phyloP scores from a whole-genome alignment of 2,329 filamentous ascomycete species.

The Calonectria hongkongensis region DNA sequence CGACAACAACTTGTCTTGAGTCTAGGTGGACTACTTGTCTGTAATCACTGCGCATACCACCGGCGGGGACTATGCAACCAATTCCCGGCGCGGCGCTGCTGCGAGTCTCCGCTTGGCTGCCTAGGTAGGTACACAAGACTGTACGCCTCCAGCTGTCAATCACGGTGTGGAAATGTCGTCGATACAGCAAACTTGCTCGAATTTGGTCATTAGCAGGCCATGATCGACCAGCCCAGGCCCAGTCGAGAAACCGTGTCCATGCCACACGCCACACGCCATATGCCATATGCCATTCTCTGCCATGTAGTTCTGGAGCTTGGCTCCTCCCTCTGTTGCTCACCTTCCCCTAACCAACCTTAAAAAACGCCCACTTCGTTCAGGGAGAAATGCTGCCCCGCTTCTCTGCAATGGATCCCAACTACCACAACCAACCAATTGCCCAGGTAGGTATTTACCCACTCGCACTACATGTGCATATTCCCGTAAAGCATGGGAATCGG shows the following conservation, averaged over 20 bases:
- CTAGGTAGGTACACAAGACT: background rate
- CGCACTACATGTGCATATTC: constrained; percentile 21
- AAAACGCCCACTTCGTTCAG: constrained; percentile 34
- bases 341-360: constrained; percentile 30
- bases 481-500: constrained; percentile 15
- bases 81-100: constrained; percentile 23
- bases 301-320: constrained; percentile 21
- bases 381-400: constrained; percentile 41
- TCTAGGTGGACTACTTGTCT: constrained; percentile 2
- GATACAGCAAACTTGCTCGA: constrained; percentile 28
- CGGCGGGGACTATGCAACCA: constrained; percentile 18
- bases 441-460: constrained; percentile 6
- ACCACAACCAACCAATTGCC: background rate
- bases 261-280: background rate
- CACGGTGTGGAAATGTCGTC: background rate
- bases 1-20: background rate
- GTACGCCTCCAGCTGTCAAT: background rate
- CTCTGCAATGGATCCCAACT: constrained; percentile 28
- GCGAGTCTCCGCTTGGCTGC: background rate
- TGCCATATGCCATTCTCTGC: background rate
- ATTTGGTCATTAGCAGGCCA: constrained; percentile 11
- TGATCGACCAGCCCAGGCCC: constrained; percentile 31
- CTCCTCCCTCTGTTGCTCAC: constrained; percentile 19
- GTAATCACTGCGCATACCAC: constrained; percentile 27
- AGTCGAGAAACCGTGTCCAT: constrained; percentile 23